Evolutionary conservation across 1,284 basidiomycete genomes (phyloP).

Genomic region (Sporisorium iseilematis-ciliati): DNA sequence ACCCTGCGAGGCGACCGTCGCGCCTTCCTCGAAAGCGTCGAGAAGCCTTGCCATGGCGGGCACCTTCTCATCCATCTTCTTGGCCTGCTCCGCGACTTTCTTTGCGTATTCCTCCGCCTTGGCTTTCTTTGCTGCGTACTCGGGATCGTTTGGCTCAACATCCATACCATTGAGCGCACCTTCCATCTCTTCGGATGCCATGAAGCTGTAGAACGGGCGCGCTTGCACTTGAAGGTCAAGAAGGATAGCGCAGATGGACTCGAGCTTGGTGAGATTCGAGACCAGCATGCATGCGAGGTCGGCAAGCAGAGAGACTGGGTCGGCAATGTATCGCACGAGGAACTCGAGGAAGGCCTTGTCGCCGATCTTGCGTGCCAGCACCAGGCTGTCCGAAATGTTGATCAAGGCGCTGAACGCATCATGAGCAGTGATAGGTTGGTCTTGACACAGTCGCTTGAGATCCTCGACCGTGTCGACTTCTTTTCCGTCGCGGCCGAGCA

Average conservation of each 20-base stretch:
- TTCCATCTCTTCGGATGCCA: slow-evolving; percentile 58
- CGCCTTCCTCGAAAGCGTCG: slow-evolving; percentile 69
- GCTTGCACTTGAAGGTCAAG: slow-evolving; percentile 74
- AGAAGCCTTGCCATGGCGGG: slow-evolving; percentile 64
- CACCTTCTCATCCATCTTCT: slow-evolving; percentile 57
- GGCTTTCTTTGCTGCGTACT: slow-evolving; percentile 60
- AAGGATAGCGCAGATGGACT: slow-evolving; percentile 78
- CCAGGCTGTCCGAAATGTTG: slow-evolving; percentile 88
- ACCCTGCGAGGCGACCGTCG: slow-evolving; percentile 56
- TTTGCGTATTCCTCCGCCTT: slow-evolving; percentile 50
- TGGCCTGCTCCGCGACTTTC: slow-evolving; percentile 49
- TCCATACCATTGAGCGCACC: slow-evolving; percentile 61
- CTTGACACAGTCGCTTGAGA: slow-evolving; percentile 85
- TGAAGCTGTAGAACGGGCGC: slow-evolving; percentile 64
- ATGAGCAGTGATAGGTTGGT: slow-evolving; percentile 85
- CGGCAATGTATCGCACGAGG: slow-evolving; percentile 89
- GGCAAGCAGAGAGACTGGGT: slow-evolving; percentile 87
- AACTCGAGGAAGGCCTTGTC: slow-evolving; percentile 84
- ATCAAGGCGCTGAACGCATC: slow-evolving; percentile 94
- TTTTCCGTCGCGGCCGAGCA: slow-evolving; percentile 58
- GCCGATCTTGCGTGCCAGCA: slow-evolving; percentile 78
- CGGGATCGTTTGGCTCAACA: slow-evolving; percentile 61
- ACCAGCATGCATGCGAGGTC: slow-evolving; percentile 96
- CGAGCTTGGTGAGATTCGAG: slow-evolving; percentile 89
- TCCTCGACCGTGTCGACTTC: slow-evolving; percentile 72